Evolutionary conservation across 495 filamentous ascomycete genomes (phyloP).

Genomic region (Annulohypoxylon nitens): DNA sequence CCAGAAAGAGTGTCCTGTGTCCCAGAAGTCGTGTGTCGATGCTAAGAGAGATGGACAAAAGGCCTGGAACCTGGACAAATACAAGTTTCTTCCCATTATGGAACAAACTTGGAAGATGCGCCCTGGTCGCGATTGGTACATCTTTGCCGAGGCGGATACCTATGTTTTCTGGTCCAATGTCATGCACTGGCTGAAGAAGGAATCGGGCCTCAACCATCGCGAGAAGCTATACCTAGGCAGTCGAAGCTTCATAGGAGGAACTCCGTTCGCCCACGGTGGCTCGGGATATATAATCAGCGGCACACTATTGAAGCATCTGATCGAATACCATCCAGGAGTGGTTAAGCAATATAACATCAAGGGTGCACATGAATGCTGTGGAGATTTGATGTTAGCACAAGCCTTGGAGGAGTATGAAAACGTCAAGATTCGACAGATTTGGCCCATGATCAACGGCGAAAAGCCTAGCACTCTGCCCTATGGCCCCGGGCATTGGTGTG

Average conservation of each 20-base stretch:
- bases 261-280: conserved; percentile 64
- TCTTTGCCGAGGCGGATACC: conserved; percentile 78
- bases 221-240: conserved; percentile 67
- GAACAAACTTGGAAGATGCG: conserved; percentile 65
- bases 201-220: conserved; percentile 59
- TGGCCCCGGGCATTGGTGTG: conserved; percentile 66
- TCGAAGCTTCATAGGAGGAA: conserved; percentile 56
- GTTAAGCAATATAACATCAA: conserved; percentile 56
- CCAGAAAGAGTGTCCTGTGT: conserved; percentile 55
- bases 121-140: conserved; percentile 71
- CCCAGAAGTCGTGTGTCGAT: conserved; percentile 53
- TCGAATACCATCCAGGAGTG: conserved; percentile 48
- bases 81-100: conserved; percentile 78
- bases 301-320: conserved; percentile 56
- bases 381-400: conserved; percentile 62
- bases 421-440: conserved; percentile 58
- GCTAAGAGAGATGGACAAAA: conserved; percentile 48
- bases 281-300: conserved; percentile 64
- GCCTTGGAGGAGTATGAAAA: conserved; percentile 56
- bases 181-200: conserved; percentile 64
- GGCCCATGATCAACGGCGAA: conserved; percentile 67
- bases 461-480: conserved; percentile 59
- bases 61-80: conserved; percentile 77
- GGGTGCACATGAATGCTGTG: conserved; percentile 61
- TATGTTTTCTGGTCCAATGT: conserved; percentile 75